phyloP scores from a whole-genome alignment of 2,329 filamentous ascomycete species.

The Cytospora paraplurivora region DNA sequence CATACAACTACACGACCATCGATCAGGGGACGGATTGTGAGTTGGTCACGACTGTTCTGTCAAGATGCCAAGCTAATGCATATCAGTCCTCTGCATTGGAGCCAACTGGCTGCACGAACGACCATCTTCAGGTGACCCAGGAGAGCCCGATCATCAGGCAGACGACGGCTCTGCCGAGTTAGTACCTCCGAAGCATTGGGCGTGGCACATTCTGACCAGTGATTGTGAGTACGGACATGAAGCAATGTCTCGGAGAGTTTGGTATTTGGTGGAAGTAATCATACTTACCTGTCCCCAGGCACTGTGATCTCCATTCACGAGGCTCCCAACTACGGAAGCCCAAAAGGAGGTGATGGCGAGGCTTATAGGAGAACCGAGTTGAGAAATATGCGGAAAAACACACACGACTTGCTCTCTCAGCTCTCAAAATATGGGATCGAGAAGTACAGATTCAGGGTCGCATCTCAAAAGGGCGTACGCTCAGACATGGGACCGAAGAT shows the following conservation, averaged over 20 bases:
- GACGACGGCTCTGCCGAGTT: slow-evolving; percentile 31
- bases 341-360: slow-evolving; percentile 33
- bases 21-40: slow-evolving; percentile 68
- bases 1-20: slow-evolving; percentile 76
- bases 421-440: slow-evolving; percentile 43
- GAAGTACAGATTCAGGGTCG: slow-evolving; percentile 42
- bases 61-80: slow-evolving; percentile 5
- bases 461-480: slow-evolving; percentile 46
- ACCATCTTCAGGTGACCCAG: slow-evolving; percentile 22
- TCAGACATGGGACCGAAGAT: slow-evolving; percentile 32
- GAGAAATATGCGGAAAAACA: slow-evolving; percentile 43
- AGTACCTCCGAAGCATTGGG: slow-evolving; percentile 57
- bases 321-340: slow-evolving; percentile 43
- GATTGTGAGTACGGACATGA: slow-evolving; percentile 51
- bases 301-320: slow-evolving; percentile 74
- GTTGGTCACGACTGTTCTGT: slow-evolving; percentile 29
- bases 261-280: slow-evolving; percentile 18
- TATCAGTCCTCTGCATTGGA: slow-evolving; percentile 66
- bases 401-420: slow-evolving; percentile 42
- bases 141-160: background rate
- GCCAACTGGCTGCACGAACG: slow-evolving; percentile 64
- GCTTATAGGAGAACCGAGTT: slow-evolving; percentile 32
- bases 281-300: slow-evolving; percentile 42
- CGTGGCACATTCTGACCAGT: slow-evolving; percentile 69
- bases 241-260: background rate